Base-by-base conservation (phyloP, 2,329 filamentous ascomycete genomes). In the Claviceps lovelessii region DNA sequence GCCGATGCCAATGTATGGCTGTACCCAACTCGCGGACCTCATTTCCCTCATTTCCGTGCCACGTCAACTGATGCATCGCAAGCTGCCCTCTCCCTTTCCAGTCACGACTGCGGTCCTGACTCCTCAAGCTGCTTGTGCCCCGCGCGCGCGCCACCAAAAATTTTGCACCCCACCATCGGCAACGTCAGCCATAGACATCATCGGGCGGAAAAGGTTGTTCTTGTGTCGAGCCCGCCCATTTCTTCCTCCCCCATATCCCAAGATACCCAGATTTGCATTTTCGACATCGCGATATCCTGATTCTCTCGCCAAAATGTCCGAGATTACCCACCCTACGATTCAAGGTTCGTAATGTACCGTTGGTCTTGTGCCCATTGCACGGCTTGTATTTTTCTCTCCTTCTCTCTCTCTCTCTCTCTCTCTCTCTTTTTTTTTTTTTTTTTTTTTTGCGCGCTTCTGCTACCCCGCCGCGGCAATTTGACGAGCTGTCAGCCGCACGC, bases 291-390 rank as follows among this genome's bases (percentile, higher is more conserved):
- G 55, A 62, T 19, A 29, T 37, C 37, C 37, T 44, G 17, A 33
- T 47, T 39, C 13, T 45, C 37, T 28, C 49, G 17, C 10, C 70
- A 81, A 66, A 65, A 88, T 88, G 84, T 62, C 66, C 52, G 73
- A 87, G 67, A 80, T 87, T 72, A 79, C 77, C 62, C 85, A 88
- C 78, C 81, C 83, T 70, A 88, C 85, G 68, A 88, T 88, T 77
- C 80, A 87, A 75, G 83, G 83, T 68, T 51, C 49, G 49, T 54
- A 55, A 47, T 46, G 57, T 49, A 56, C 58, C 19, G 17, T 37
- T n/a, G 42, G 41, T 23, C n/a, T 15, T 13, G 23, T 23, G 23
- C 9, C n/a, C 28, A 8, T 42, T 31, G 45, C 45, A 47, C 17
- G 23, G 23, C 39, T 37, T n/a, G 4, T n/a, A 19, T 19, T 11